Conservation (phyloP, 305 asterid genomes). For the Solanum hybrid region DNA sequence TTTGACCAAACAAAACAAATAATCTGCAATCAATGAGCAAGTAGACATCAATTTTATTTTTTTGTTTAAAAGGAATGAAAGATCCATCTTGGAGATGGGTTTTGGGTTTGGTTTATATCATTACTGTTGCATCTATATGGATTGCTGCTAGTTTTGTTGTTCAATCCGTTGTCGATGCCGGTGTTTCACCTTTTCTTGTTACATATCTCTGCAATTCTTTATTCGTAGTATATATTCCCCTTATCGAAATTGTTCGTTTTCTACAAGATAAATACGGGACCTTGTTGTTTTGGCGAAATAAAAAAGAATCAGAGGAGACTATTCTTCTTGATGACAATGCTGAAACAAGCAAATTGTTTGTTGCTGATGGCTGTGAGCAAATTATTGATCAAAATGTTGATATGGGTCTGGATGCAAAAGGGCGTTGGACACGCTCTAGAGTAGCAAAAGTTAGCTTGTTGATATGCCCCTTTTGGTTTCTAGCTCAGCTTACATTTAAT, state of each 20-base stretch:
- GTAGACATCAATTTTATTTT: too few species aligned
- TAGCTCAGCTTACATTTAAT: conserved; percentile 89
- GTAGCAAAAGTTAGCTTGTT: conserved; percentile 80
- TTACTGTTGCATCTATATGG: conserved; percentile 84
- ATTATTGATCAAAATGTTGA: conserved; percentile 9
- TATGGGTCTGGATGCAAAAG: conserved; percentile 53
- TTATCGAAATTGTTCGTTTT: conserved; percentile 61
- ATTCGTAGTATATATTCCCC: conserved; percentile 68
- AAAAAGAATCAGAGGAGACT: conserved; percentile 32
- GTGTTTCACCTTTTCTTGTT: conserved; percentile 75
- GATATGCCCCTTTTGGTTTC: conserved; percentile 85
- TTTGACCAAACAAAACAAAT: too few species aligned
- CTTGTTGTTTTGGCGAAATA: conserved; percentile 44
- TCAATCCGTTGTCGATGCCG: conserved; percentile 81
- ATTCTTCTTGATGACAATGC: conserved; percentile 43
- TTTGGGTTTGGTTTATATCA: conserved; percentile 62
- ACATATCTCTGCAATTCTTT: conserved; percentile 87
- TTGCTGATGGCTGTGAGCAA: conserved; percentile 11
- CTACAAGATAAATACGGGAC: conserved; percentile 59
- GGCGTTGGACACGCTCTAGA: conserved; percentile 81
- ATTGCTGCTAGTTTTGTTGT: conserved; percentile 93
- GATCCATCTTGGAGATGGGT: conserved; percentile 60
- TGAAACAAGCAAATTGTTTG: background rate
- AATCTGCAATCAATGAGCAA: too few species aligned
- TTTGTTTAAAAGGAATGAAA: conserved; percentile 29